Conservation (phyloP, 345 rosid species). For the Moringa oleifera region DNA sequence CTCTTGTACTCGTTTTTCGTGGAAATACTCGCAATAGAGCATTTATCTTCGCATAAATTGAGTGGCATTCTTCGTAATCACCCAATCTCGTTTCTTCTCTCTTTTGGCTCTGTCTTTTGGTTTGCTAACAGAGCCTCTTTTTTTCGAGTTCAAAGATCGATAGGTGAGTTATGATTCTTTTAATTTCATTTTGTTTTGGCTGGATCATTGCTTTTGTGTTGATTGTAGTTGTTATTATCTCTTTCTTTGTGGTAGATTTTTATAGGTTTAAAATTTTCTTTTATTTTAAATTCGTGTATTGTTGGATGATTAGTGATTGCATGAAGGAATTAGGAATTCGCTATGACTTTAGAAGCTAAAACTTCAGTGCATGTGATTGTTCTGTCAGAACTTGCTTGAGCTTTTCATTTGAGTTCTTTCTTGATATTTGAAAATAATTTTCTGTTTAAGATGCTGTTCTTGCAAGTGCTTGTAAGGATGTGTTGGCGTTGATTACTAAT, state of each 20-base stretch:
- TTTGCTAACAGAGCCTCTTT: not conserved
- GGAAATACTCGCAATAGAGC: no score
- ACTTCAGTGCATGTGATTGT: not conserved
- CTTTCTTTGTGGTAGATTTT: no score
- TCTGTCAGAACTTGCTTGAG: not conserved
- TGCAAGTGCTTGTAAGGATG: not conserved
- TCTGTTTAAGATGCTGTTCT: not conserved
- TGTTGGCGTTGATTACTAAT: no score
- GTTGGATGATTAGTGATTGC: not conserved
- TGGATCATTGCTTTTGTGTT: no score
- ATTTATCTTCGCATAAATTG: no score
- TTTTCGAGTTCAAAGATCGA: not conserved
- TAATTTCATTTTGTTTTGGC: no score
- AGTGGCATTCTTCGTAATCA: no score
- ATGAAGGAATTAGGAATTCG: not conserved
- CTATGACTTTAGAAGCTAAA: not conserved
- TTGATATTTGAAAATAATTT: no score
- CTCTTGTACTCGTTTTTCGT: no score
- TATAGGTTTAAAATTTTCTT: not conserved
- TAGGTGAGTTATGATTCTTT: not conserved
- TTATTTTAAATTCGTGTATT: no score
- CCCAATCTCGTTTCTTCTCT: not conserved
- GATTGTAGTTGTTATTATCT: no score
- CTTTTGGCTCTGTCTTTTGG: no score
- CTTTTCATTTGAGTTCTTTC: not conserved